These are phyloP conservation scores for Brassica nigra DNA, from an alignment of 345 rosid species.

Conservation along the genomic window DNA sequence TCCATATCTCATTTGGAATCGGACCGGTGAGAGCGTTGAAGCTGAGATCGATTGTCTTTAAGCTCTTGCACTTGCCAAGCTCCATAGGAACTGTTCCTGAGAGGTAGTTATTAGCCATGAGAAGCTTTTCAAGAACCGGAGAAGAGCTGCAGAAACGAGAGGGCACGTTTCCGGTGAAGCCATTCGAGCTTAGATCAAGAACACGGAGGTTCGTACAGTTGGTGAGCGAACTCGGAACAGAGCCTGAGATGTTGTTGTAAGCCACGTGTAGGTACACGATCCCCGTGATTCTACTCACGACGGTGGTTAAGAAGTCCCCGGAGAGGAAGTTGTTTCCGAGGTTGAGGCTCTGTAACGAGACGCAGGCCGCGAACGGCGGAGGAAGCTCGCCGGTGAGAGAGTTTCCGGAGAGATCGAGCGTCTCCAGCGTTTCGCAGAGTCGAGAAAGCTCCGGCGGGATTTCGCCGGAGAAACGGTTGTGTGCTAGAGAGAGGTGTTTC, in stretches of 20 bases:
- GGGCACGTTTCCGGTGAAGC: conserved; percentile 65
- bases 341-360: conserved; percentile 60
- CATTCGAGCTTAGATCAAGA: conserved; percentile 83
- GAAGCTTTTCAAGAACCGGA: conserved; percentile 62
- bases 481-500: conserved; percentile 58
- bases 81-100: conserved; percentile 73
- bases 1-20: conserved; percentile 72
- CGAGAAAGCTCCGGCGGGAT: conserved; percentile 71
- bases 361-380: conserved; percentile 48
- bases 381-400: conserved; percentile 68
- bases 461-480: conserved; percentile 59
- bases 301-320: conserved; percentile 69
- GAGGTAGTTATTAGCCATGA: conserved; percentile 67
- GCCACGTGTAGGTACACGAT: conserved; percentile 60
- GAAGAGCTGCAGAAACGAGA: conserved; percentile 58
- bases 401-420: conserved; percentile 76
- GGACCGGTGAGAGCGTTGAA: conserved; percentile 74
- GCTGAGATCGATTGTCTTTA: conserved; percentile 78
- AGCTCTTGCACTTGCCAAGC: conserved; percentile 73
- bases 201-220: conserved; percentile 65
- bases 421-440: conserved; percentile 58
- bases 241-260: conserved; percentile 77
- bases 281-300: conserved; percentile 60
- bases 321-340: conserved; percentile 70
- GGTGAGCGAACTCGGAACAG: conserved; percentile 62